Evolutionary conservation across 805 yeast genomes (phyloP).

Genomic region (Barnettozyma botsteinii): DNA sequence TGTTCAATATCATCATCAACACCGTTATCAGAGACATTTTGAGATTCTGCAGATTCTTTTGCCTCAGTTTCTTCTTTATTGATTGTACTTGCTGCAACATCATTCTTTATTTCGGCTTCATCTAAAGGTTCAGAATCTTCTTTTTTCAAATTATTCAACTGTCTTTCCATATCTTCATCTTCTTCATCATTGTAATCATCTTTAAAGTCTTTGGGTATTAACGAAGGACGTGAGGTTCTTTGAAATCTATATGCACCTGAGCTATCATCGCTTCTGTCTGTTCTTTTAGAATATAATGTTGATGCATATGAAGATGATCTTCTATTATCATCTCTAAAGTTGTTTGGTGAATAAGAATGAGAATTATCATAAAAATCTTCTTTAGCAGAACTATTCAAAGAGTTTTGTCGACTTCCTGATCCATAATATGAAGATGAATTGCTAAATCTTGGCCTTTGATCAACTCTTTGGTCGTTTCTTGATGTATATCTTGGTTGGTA

Average conservation of each 20-base stretch:
- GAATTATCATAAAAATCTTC: conserved; percentile 7
- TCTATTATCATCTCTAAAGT: neutral
- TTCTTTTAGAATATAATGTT: conserved; percentile 3
- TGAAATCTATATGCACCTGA: conserved; percentile 2
- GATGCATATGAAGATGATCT: neutral
- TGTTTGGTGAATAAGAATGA: neutral
- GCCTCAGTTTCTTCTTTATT: neutral
- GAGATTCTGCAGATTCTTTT: neutral
- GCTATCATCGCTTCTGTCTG: conserved; percentile 3
- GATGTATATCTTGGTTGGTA: conserved; percentile 6
- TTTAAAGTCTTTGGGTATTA: conserved; percentile 25
- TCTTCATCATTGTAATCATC: conserved; percentile 21
- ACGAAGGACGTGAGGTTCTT: conserved; percentile 15
- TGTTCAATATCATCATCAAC: neutral
- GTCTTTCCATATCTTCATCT: conserved; percentile 15
- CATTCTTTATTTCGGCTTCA: conserved; percentile 1
- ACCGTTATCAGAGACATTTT: neutral
- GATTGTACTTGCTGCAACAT: neutral
- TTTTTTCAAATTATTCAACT: conserved; percentile 2
- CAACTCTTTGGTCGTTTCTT: conserved; percentile 5
- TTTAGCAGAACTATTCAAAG: neutral
- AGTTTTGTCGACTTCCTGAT: conserved; percentile 8
- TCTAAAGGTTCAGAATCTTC: neutral
- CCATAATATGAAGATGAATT: conserved; percentile 5
- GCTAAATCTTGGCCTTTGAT: conserved; percentile 3